phyloP scores from a whole-genome alignment of 805 yeast species.

The Saturnispora serradocipensis region DNA sequence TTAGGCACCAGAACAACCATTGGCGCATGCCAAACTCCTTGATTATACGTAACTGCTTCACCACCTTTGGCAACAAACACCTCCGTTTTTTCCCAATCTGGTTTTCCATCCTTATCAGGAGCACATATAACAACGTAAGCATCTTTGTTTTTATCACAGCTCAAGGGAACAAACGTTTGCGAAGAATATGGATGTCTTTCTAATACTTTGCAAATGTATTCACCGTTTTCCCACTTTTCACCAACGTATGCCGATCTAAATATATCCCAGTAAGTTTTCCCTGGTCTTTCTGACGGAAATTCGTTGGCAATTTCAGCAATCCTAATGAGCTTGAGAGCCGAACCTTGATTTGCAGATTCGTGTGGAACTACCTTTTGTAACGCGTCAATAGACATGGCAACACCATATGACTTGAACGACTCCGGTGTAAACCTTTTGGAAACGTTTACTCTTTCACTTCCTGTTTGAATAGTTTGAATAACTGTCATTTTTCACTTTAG shows the following conservation, averaged over 20 bases:
- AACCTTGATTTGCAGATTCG: conserved; percentile 81
- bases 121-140: conserved; percentile 84
- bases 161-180: conserved; percentile 91
- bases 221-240: conserved; percentile 36
- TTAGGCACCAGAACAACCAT: conserved; percentile 71
- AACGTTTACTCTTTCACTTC: neutral
- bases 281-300: conserved; percentile 39
- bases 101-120: conserved; percentile 34
- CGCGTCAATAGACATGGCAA: conserved; percentile 68
- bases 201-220: conserved; percentile 54
- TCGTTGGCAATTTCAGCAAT: conserved; percentile 61
- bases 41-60: conserved; percentile 84
- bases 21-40: conserved; percentile 92
- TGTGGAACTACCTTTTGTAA: conserved; percentile 43
- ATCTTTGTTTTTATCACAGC: conserved; percentile 36
- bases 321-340: conserved; percentile 68
- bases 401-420: conserved; percentile 60
- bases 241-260: conserved; percentile 73
- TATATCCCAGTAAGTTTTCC: conserved; percentile 69
- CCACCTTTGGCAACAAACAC: conserved; percentile 76
- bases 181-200: conserved; percentile 88
- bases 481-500: neutral
- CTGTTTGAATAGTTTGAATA: neutral
- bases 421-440: conserved; percentile 56
- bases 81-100: conserved; percentile 48